These are phyloP conservation scores for Aspergillus cejpii DNA, from an alignment of 2,329 filamentous ascomycete species.

Conservation along the genomic window DNA sequence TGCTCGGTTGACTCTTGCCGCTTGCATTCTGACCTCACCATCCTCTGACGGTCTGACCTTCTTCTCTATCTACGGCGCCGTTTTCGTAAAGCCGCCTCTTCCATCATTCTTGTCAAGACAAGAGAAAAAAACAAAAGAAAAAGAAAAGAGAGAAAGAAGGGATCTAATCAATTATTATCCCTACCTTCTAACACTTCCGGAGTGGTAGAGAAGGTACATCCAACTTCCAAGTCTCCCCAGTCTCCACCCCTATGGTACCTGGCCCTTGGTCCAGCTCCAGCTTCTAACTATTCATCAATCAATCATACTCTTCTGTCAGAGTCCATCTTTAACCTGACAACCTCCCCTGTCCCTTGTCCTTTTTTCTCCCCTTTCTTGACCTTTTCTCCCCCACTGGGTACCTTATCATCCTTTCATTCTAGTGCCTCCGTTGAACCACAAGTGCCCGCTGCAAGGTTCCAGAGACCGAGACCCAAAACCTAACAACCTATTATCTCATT, in stretches of 20 bases:
- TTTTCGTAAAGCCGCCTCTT: slow-evolving; percentile 22
- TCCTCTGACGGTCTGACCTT: slow-evolving; percentile 15
- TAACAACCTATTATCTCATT: slow-evolving; percentile 16
- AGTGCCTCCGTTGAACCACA: slow-evolving; percentile 19
- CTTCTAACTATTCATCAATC: slow-evolving; percentile 13
- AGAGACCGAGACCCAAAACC: slow-evolving; percentile 23
- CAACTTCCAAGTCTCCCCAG: background rate
- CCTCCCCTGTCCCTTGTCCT: slow-evolving; percentile 3
- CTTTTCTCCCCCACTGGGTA: slow-evolving; percentile 17
- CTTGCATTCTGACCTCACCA: slow-evolving; percentile 35
- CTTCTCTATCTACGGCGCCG: slow-evolving; percentile 15
- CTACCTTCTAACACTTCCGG: background rate
- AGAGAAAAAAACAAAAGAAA: background rate
- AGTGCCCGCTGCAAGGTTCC: slow-evolving; percentile 16
- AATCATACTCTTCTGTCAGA: slow-evolving; percentile 19
- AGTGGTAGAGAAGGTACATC: background rate
- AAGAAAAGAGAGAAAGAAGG: background rate
- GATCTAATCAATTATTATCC: background rate
- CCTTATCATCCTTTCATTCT: slow-evolving; percentile 17
- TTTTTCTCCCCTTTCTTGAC: slow-evolving; percentile 10
- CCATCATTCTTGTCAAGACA: background rate
- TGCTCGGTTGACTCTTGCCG: slow-evolving; percentile 29
- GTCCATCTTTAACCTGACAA: slow-evolving; percentile 18
- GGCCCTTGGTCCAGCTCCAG: slow-evolving; percentile 10
- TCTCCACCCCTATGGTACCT: slow-evolving; percentile 24